Base-by-base conservation (phyloP, 106 monocot genomes). In the Dioscorea zingiberensis region DNA sequence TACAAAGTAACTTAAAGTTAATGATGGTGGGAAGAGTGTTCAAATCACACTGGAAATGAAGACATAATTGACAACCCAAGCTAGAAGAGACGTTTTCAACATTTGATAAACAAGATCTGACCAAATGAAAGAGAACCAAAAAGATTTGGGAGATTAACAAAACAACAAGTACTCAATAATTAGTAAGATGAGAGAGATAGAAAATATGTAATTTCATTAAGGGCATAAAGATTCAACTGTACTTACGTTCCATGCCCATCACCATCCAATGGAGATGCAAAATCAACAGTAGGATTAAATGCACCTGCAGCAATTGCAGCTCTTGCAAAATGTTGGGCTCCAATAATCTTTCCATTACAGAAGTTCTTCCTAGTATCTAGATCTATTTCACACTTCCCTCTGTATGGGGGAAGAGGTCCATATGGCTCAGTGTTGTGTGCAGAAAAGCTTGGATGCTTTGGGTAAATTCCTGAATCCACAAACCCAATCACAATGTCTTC, bases 241-340 rank as follows among this genome's bases (percentile, higher is more conserved):
- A 22, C 80, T n/a, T n/a, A n/a, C n/a, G n/a, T n/a, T n/a, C n/a
- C n/a, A n/a, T n/a, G n/a, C n/a, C n/a, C n/a, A n/a, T 95, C 95
- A 57, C 91, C 91, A 81, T 95, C 95, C 62, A 95, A 44, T 21
- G 95, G 95, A 55, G 95, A 95, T 46, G 91, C 80, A 72, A 83
- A 95, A 76, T 95, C 91, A 75, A 87, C 61, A 44, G 71, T 73
- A 46, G 91, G 83, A 72, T 91, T 95, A 67, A 95, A 91, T 21
- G 82, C 85, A 14, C 95, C 95, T 21, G 91, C 95, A 15, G 95
- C 95, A 67, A 87, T 91, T 53, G 91, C 95, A 67, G 91, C 95
- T 76, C 80, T 83, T 54, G 95, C 95, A 77, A 95, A 95, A 83
- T 95, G 88, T 75, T 95, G 95, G 9, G 95, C 95, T 21, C 95